Evolutionary conservation across 2,329 filamentous ascomycete species (phyloP).

Genomic region (Huntiella moniliformis): DNA sequence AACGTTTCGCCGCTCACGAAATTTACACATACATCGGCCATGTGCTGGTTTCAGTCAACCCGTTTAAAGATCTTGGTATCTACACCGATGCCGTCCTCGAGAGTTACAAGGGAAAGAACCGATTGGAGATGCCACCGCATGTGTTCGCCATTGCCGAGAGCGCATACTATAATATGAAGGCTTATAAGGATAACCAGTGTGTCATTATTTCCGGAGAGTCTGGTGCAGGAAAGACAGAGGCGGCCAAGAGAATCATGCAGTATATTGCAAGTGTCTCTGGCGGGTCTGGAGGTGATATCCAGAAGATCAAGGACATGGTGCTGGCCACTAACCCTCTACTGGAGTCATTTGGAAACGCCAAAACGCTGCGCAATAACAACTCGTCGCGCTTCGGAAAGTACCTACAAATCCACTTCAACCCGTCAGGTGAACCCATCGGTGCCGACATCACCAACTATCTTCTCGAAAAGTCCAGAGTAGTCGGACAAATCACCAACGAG

Average conservation of each 20-base stretch:
- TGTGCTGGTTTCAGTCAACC: constrained; percentile 97
- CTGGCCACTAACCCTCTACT: constrained; percentile 91
- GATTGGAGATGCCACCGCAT: constrained; percentile 84
- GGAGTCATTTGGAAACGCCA: constrained; percentile 96
- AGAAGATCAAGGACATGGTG: constrained; percentile 98
- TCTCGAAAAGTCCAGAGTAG: constrained; percentile 84
- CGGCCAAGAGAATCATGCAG: constrained; percentile 97
- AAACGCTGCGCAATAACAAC: constrained; percentile 96
- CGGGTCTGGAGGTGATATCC: constrained; percentile 65
- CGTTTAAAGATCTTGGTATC: constrained; percentile 91
- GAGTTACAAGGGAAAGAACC: constrained; percentile 91
- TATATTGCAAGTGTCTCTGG: constrained; percentile 97
- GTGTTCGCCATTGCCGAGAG: constrained; percentile 96
- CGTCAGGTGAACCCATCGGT: constrained; percentile 75
- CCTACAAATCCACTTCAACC: constrained; percentile 89
- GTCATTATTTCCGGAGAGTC: constrained; percentile 99
- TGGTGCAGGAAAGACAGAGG: constrained; percentile 94
- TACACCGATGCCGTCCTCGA: constrained; percentile 90
- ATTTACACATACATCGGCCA: constrained; percentile 99
- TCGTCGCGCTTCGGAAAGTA: constrained; percentile 98
- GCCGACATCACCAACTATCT: constrained; percentile 98
- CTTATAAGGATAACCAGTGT: constrained; percentile 96
- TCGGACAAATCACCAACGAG: constrained; percentile 87
- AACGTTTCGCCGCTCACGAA: constrained; percentile 90
- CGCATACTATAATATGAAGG: constrained; percentile 98